These are phyloP conservation scores for Heliamphora exappendiculata DNA, from an alignment of 148 eudicot species.

Conservation along the genomic window DNA sequence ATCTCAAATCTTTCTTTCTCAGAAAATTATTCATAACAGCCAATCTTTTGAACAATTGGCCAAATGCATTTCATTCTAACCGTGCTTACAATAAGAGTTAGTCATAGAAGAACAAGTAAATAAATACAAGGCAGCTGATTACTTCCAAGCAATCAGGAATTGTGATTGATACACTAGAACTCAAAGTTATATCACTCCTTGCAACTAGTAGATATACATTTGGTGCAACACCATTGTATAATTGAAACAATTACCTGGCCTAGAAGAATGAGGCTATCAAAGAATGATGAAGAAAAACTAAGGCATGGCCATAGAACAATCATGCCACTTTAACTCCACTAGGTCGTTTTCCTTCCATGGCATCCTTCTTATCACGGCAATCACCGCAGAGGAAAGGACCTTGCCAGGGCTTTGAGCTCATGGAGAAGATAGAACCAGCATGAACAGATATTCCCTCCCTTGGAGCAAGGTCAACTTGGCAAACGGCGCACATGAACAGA, in stretches of 20 bases:
- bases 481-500: constrained; percentile 62
- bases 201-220: constrained; percentile 11
- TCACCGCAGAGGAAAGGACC: constrained; percentile 81
- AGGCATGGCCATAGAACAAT: constrained; percentile 16
- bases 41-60: too few relatives aligned
- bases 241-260: constrained; percentile 2
- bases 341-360: constrained; percentile 94
- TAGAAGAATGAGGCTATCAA: constrained; percentile 1
- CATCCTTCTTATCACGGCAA: constrained; percentile 81
- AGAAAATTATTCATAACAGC: too few relatives aligned
- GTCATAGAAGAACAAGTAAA: not conserved
- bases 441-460: constrained; percentile 80
- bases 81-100: not conserved
- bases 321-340: constrained; percentile 63
- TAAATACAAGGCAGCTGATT: not conserved
- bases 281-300: constrained; percentile 3
- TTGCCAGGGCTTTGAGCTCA: constrained; percentile 81
- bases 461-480: constrained; percentile 74
- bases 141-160: not conserved
- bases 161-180: not conserved
- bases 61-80: not conserved
- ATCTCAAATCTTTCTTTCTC: too few relatives aligned
- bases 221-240: not conserved
- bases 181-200: not conserved
- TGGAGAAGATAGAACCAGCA: constrained; percentile 87